A percentile compares a stretch with the other conserved stretches of the same genome.
phyloP scores from a whole-genome alignment of 2,329 filamentous ascomycete species.

The Mycosphaerella sp. region DNA sequence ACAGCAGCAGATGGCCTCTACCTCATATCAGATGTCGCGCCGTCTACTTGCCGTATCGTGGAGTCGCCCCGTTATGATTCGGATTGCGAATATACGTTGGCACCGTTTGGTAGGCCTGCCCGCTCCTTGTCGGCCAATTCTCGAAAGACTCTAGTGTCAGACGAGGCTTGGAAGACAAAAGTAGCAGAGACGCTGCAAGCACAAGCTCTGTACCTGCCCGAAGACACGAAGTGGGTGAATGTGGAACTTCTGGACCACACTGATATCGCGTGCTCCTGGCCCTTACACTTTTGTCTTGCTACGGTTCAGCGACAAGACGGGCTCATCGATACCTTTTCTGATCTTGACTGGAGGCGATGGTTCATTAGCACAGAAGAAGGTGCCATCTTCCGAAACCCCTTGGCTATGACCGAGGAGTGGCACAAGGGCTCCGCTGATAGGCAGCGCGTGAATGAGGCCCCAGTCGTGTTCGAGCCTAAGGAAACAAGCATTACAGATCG shows the following conservation, averaged over 20 bases:
- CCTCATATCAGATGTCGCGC: conserved; percentile 13
- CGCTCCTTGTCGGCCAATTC: not conserved
- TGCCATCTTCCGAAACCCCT: conserved; percentile 30
- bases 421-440: conserved; percentile 20
- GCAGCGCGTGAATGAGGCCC: conserved; percentile 14
- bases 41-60: conserved; percentile 7
- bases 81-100: conserved; percentile 9
- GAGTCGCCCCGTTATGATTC: not conserved
- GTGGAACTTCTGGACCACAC: conserved; percentile 11
- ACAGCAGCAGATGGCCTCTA: conserved; percentile 15
- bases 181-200: conserved; percentile 11
- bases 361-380: conserved; percentile 18
- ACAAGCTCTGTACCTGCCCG: conserved; percentile 13
- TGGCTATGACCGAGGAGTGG: conserved; percentile 30
- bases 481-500: not conserved
- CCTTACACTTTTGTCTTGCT: conserved; percentile 22
- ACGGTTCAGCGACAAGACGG: not conserved
- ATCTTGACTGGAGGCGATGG: conserved; percentile 24
- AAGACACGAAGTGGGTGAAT: conserved; percentile 14
- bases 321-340: not conserved
- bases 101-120: conserved; percentile 17
- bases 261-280: conserved; percentile 21
- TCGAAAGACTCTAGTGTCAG: not conserved
- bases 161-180: conserved; percentile 11
- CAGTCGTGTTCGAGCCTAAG: not conserved